Percentiles rank a stretch among this genome's conserved stretches.
Evolutionary conservation across 805 yeast genomes (phyloP).

Genomic region (Sugiyamaella boreocaroliniensis): DNA sequence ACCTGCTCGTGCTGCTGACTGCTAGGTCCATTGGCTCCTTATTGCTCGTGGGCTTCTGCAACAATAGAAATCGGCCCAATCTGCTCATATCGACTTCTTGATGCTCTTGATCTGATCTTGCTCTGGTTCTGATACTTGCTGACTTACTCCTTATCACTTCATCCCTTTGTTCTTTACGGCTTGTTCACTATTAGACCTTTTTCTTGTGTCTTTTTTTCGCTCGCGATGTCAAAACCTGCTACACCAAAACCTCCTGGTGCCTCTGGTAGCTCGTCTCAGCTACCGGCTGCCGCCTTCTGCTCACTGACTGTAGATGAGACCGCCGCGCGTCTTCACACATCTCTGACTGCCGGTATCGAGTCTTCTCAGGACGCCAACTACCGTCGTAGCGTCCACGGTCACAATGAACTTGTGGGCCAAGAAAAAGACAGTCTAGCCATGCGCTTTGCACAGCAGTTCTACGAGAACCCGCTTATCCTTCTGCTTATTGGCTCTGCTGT

Average conservation of each 20-base stretch:
- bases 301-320: constrained; percentile 61
- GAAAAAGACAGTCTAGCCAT: constrained; percentile 67
- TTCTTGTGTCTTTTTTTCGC: background rate
- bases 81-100: no score
- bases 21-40: no score
- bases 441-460: constrained; percentile 73
- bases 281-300: constrained; percentile 60
- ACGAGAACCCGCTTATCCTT: constrained; percentile 85
- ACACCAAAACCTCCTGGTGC: background rate
- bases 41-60: no score
- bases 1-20: no score
- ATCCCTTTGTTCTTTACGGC: no score
- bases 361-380: constrained; percentile 63
- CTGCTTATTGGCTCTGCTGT: constrained; percentile 85
- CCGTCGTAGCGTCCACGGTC: constrained; percentile 70
- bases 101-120: no score
- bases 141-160: no score
- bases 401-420: constrained; percentile 68
- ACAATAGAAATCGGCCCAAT: no score
- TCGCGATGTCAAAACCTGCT: background rate
- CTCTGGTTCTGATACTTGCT: no score
- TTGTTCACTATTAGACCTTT: background rate
- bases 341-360: constrained; percentile 51
- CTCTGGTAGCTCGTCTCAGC: background rate
- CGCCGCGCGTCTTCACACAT: constrained; percentile 53